These are phyloP conservation scores for Petunia axillaris DNA, from an alignment of 257 asterid species.

Conservation along the genomic window DNA sequence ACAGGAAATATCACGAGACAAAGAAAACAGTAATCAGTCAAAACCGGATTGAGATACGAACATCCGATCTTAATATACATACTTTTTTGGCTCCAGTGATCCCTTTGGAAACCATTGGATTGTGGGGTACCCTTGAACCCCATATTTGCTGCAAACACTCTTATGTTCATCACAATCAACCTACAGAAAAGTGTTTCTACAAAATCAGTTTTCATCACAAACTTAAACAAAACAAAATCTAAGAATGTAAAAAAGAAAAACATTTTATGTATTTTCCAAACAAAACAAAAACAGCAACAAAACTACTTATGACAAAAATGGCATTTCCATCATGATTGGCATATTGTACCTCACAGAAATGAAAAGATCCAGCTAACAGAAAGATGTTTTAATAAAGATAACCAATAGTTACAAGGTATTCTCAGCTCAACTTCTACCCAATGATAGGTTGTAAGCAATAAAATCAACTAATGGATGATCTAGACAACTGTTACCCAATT, in stretches of 20 bases:
- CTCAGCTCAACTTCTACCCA: conserved; percentile 5
- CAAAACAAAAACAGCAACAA: background rate
- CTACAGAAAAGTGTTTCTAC: conserved; percentile 42
- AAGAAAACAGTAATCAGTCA: conserved; percentile 18
- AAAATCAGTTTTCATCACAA: background rate
- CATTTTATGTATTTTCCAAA: background rate
- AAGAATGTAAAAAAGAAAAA: background rate
- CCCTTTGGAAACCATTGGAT: conserved; percentile 97
- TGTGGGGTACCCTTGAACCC: conserved; percentile 92
- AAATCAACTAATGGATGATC: background rate
- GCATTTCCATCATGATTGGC: conserved; percentile 7
- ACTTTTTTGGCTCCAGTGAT: conserved; percentile 88
- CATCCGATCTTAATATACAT: conserved; percentile 34
- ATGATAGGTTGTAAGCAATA: background rate
- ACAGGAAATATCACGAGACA: background rate
- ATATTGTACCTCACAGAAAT: background rate
- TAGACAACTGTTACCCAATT: background rate
- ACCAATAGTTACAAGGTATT: background rate
- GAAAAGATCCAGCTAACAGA: background rate
- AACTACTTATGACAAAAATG: background rate
- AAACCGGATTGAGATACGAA: background rate
- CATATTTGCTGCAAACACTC: conserved; percentile 78
- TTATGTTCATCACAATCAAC: conserved; percentile 95
- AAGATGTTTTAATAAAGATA: background rate
- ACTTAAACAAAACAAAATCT: background rate